Conservation (phyloP, 495 filamentous ascomycete genomes). For the Daldinia caldariorum region DNA sequence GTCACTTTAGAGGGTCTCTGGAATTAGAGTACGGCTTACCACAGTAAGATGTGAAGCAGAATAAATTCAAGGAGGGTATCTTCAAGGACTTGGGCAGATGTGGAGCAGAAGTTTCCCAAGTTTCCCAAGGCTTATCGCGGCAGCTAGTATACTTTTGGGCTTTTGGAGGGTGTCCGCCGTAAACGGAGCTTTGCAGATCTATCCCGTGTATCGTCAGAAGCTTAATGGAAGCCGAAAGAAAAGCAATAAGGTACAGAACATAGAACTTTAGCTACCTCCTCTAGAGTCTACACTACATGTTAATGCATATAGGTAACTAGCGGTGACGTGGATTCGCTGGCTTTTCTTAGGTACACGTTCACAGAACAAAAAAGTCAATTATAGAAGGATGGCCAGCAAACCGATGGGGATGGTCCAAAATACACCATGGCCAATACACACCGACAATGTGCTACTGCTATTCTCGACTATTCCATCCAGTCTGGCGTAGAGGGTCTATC, state of each 20-base stretch:
- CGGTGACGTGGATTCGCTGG: slow-evolving; percentile 35
- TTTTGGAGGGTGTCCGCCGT: slow-evolving; percentile 19
- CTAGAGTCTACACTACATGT: neutral
- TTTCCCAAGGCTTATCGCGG: slow-evolving; percentile 27
- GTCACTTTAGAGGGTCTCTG: slow-evolving; percentile 2
- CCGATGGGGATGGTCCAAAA: slow-evolving; percentile 12
- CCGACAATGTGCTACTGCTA: slow-evolving; percentile 30
- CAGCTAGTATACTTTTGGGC: slow-evolving; percentile 6
- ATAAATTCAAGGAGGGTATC: slow-evolving; percentile 4
- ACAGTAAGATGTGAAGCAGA: slow-evolving; percentile 15
- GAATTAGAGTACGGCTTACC: slow-evolving; percentile 8
- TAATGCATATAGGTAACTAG: slow-evolving; percentile 20
- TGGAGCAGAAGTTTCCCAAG: slow-evolving; percentile 14
- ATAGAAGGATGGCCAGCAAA: slow-evolving; percentile 17
- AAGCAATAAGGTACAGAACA: slow-evolving; percentile 20
- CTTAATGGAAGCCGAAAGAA: slow-evolving; percentile 28
- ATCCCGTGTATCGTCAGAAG: slow-evolving; percentile 27
- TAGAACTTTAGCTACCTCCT: slow-evolving; percentile 8
- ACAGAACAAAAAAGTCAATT: neutral
- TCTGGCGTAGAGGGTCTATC: slow-evolving; percentile 9
- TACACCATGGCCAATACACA: slow-evolving; percentile 22
- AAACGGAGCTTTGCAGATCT: slow-evolving; percentile 32
- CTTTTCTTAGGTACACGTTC: slow-evolving; percentile 13
- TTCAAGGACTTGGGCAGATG: slow-evolving; percentile 1
- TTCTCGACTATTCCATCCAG: slow-evolving; percentile 15